phyloP scores from a whole-genome alignment of 805 yeast genomes.

The Candida krabiensis region DNA sequence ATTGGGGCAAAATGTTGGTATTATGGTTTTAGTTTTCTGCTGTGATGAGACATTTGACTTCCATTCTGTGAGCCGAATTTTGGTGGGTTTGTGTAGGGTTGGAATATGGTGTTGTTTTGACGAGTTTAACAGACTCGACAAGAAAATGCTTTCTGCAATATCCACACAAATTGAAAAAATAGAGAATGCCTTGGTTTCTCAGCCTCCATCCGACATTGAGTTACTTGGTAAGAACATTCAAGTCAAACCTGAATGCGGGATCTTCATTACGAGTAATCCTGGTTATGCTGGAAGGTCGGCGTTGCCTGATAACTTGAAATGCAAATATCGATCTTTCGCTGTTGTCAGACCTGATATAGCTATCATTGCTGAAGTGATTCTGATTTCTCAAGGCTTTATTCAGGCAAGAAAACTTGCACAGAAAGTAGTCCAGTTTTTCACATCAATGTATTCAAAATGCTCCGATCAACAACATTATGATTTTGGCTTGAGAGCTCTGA shows the following conservation, averaged over 20 bases:
- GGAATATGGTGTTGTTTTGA: constrained; percentile 98
- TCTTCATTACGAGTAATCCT: constrained; percentile 92
- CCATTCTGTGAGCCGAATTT: constrained; percentile 72
- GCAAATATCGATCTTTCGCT: constrained; percentile 71
- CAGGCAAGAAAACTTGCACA: constrained; percentile 45
- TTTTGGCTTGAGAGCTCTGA: constrained; percentile 84
- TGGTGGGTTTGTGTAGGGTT: constrained; percentile 74
- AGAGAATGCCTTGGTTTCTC: constrained; percentile 47
- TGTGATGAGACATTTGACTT: constrained; percentile 90
- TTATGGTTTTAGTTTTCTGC: constrained; percentile 80
- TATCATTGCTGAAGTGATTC: constrained; percentile 67
- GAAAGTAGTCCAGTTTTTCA: constrained; percentile 56
- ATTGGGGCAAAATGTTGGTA: constrained; percentile 75
- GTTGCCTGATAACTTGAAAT: constrained; percentile 83
- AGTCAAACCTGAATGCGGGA: constrained; percentile 55
- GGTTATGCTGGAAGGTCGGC: constrained; percentile 79
- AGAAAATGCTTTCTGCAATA: constrained; percentile 74
- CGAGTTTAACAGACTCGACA: constrained; percentile 82
- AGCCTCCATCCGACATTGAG: constrained; percentile 30
- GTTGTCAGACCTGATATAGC: constrained; percentile 71
- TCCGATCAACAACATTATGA: constrained; percentile 77
- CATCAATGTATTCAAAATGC: constrained; percentile 37
- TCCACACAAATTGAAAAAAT: constrained; percentile 77
- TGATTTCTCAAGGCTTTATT: constrained; percentile 70
- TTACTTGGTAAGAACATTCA: constrained; percentile 42